Conservation (phyloP, 331 rosid species). For the Pyrus hybrid region DNA sequence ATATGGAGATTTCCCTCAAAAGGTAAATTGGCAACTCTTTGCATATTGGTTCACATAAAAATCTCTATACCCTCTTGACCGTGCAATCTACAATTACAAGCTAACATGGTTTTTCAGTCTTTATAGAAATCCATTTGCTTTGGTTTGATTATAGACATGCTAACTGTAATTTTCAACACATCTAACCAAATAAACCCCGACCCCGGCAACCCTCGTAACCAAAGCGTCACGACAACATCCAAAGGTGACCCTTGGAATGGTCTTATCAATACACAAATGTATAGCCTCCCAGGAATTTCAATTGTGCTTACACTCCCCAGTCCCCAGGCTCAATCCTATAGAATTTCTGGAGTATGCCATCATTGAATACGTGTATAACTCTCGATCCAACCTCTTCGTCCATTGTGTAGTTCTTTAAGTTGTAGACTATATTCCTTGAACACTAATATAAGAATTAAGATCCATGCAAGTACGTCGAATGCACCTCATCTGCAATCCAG, state of each 20-base stretch:
- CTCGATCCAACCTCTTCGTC: not conserved
- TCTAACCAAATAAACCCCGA: not conserved
- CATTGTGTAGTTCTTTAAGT: not conserved
- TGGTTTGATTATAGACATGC: not conserved
- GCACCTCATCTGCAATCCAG: conserved; percentile 61
- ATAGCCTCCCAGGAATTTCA: too few species aligned
- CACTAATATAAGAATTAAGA: not conserved
- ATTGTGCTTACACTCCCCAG: too few species aligned
- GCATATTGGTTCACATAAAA: not conserved
- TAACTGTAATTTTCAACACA: not conserved
- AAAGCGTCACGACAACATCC: too few species aligned
- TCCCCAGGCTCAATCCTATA: conserved; percentile 49
- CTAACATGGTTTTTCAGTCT: not conserved
- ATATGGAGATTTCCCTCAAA: conserved; percentile 27
- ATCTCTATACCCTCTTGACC: not conserved
- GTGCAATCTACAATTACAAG: not conserved
- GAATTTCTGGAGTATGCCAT: conserved; percentile 55
- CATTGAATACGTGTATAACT: conserved; percentile 43
- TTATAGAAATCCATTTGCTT: not conserved
- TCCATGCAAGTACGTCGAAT: conserved; percentile 41
- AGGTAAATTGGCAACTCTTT: conserved; percentile 9
- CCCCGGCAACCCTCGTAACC: too few species aligned
- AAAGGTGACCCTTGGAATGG: too few species aligned
- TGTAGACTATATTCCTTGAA: too few species aligned
- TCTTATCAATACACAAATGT: too few species aligned